Evolutionary conservation across 1,284 basidiomycete species (phyloP), one percentile per base, ranked within the genome.

Genomic region (Fomitopsis schrenkii): DNA sequence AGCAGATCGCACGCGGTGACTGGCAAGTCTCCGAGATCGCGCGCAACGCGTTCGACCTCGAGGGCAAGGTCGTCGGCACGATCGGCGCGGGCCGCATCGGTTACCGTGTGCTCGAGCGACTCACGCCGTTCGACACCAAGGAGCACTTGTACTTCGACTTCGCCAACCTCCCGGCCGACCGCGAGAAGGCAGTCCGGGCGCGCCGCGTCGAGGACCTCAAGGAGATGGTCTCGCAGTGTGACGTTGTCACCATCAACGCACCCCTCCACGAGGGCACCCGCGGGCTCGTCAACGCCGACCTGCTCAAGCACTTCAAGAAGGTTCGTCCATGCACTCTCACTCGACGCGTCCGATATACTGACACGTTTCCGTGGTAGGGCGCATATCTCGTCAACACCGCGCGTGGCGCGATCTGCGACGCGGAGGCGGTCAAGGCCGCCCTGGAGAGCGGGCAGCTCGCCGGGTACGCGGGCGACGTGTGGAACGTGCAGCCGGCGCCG

Each of bases 61-160:
- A 97, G 78, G 86, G 84, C 75, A 97, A 97, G 79, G 91, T 95
- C 55, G 86, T 97, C 62, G 94, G 94, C 36, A 95, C 93, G 44
- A 89, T 95, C 63, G 93, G 93, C 64, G 89, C 88, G 68, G 91
- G 93, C 36, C 83, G 93, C 60, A 97, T 97, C 72, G 95, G 94
- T 14, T 94, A 93, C 82, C 85, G 94, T 72, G 92, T 97, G 26
- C 83, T 97, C 53, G 91, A 97, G 77, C 88, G 95, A 63, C 80
- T 98, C 59, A 72, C 85, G 62, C 91, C 93, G 2, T 98, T 98
- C 79, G 83, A 95, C 79, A 87, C 85, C 82, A 96, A 95, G 76
- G 93, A 97, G 74, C 85, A 97, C 56, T 77, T 97, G 59, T 97
- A 96, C 84, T 97, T 91, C 76, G 95, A 98, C 80, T 97, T 97